Base-by-base conservation (phyloP, 2,329 filamentous ascomycete genomes). In the Sporothrix euskadiensis region DNA sequence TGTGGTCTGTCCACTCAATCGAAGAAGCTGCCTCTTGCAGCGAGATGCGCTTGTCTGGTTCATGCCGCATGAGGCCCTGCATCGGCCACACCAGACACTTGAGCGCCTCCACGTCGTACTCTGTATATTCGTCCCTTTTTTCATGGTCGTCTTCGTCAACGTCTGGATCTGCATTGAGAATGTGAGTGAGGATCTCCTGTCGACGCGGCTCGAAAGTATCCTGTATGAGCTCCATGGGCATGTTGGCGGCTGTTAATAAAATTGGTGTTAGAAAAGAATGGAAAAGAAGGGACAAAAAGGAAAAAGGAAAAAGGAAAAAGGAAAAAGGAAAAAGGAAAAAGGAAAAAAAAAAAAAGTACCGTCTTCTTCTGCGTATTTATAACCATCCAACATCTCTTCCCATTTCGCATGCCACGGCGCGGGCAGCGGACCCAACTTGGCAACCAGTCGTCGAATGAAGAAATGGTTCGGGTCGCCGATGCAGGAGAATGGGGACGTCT, bases 21-120 rank as follows among this genome's bases (percentile, higher is more conserved):
- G 12, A 30, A 32, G 71, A 49, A 39, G 54, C 63, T 61, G 61
- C 70, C 57, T 71, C 70, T 41, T 65, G 56, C 26, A 71, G 8
- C 6, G 70, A 52, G 1, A 71, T 63, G 41, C 70, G 70, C 19
- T 71, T 63, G 22, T 71, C 41, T 26, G 57, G 57, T 26, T 65
- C 70, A 41, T 63, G 12, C 41, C 10, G 56, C 57, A 65, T 22
- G 22, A 71, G 57, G 44, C 70, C 56, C 57, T 22, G 70, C 3
- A 71, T 71, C 26, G 57, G 41, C 57, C 9, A 22, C 44, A 71
- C 16, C 22, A 71, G 57, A 52, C 56, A 65, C 57, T 61, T 47
- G 3, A 71, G 52, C n/a, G 69, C 19, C n/a, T 71, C 70, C 56
- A 63, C 22, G 26, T 71, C 70, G 56, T 61, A 59, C 32, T 47